Evolutionary conservation across 805 yeast genomes (phyloP), one percentile per base, ranked within the genome.

Genomic region (Candida methanosorbosa): DNA sequence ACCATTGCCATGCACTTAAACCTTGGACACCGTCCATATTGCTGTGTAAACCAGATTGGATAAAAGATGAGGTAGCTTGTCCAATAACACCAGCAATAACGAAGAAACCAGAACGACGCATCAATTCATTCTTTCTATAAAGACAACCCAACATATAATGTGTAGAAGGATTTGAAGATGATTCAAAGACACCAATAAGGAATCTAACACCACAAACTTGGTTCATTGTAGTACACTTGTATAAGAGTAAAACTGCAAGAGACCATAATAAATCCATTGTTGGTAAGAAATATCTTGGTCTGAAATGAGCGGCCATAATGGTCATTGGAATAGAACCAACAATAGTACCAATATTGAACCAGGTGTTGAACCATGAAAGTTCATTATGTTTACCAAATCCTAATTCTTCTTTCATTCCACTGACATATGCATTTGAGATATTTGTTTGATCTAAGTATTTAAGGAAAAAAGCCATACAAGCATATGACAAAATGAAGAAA

Each of bases 1-100:
- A 72, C 86, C 86, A 81, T 60, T 78, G 65, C 86, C 86, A 81
- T 11, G 83, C 76, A 8, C 66, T 64, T 11, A 72, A 56, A 0
- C 84, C 84, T 30, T 52, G 48, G 9, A 50, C 58, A 21, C 80
- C 83, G 35, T 64, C 56, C 43, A 80, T 49, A 27, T 55, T 44
- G 17, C 63, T 45, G 37, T 59, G 68, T 20, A 77, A 65, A 9
- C 78, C 71, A 14, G 79, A 72, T 44, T 78, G 79, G 27, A 80
- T 58, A 39, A 75, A 69, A 29, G 83, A 81, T 2, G 81, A 66
- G 13, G 82, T 75, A 38, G 78, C 59, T 16, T 68, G 57, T 24
- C 83, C 87, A 26, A 78, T 59, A 42, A 66, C 69, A 43, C 77
- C 80, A 28, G 85, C 82, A 30, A 70, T 54, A 44, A 76, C 75